Conservation (phyloP, 805 yeast species). For the Candida michaelii region DNA sequence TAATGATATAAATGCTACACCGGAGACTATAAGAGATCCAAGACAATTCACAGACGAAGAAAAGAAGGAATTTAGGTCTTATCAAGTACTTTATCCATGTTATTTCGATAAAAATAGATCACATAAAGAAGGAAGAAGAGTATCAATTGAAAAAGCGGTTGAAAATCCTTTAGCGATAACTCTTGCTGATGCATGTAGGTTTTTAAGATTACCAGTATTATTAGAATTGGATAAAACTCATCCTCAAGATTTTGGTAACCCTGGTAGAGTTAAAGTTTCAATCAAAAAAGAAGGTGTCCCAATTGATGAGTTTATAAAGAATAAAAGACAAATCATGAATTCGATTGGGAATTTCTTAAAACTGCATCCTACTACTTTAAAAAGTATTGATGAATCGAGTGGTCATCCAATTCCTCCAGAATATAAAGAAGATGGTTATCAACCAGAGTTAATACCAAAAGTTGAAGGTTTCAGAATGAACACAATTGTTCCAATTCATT, state of each 20-base stretch:
- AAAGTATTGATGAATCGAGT: conserved; percentile 47
- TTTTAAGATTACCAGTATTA: conserved; percentile 41
- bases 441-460: conserved; percentile 61
- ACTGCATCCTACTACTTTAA: conserved; percentile 66
- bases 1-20: conserved; percentile 4
- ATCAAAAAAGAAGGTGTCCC: conserved; percentile 53
- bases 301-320: conserved; percentile 27
- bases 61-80: conserved; percentile 59
- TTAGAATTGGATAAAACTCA: conserved; percentile 83
- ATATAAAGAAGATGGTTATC: conserved; percentile 46
- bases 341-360: conserved; percentile 61
- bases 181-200: conserved; percentile 68
- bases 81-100: conserved; percentile 85
- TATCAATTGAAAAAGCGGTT: conserved; percentile 65
- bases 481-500: conserved; percentile 83
- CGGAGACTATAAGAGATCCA: conserved; percentile 30
- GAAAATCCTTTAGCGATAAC: conserved; percentile 85
- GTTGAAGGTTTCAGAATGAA: conserved; percentile 90
- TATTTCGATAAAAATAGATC: conserved; percentile 82
- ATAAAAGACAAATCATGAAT: conserved; percentile 65
- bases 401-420: conserved; percentile 69
- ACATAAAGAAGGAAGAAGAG: conserved; percentile 82
- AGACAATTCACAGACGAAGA: conserved; percentile 51
- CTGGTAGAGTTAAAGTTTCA: conserved; percentile 88
- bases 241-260: conserved; percentile 96